Evolutionary conservation across 495 filamentous ascomycete species (phyloP), one percentile per base, ranked within the genome.

Genomic region (Evernia prunastri): DNA sequence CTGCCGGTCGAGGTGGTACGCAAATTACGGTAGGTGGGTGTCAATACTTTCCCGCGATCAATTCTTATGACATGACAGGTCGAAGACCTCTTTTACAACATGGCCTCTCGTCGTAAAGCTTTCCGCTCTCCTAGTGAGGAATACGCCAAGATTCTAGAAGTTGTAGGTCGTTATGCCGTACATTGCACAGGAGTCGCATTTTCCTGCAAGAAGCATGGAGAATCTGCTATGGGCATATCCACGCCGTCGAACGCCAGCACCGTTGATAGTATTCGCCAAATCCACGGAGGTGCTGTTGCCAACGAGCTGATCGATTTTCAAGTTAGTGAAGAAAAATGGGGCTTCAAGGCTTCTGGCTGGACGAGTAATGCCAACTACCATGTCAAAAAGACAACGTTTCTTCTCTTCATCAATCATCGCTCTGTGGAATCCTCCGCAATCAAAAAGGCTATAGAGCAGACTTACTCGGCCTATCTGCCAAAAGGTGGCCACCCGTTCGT

Each of bases 401-500:
- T 99, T 10, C 81, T 99, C 6, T 99, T 99, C 75, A 97, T 99
- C 73, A 99, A 99, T 68, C 91, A 97, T 72, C 87, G 95, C 31
- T 88, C 91, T n/a, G 95, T 99, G 6, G 95, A 97, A 69, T 97
- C 92, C 2, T 86, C 88, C 4, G 84, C 87, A 35, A 89, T 97
- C 65, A 94, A 90, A 67, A 93, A 93, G 69, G 89, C 90, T 4
- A 74, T 99, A 23, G 95, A 97, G 73, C 90, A 94, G 74, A 92
- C 89, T 20, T 99, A 97, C 70, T 84, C 90, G 10, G 77, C 82
- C 8, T 99, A 96, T 66, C 80, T 99, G 4, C 95, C 95, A 1
- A 99, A 97, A 73, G 91, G 89, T 27, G 91, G 93, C 13, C 94
- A 97, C 72, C 95, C 95, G 1, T 97, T 97, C 73, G 78, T 91